A percentile compares a stretch with the other conserved stretches of the same genome.
These are phyloP conservation scores for Lobosporangium transversale DNA, from an alignment of 192 early-diverging fungal genomes.

Conservation along the genomic window DNA sequence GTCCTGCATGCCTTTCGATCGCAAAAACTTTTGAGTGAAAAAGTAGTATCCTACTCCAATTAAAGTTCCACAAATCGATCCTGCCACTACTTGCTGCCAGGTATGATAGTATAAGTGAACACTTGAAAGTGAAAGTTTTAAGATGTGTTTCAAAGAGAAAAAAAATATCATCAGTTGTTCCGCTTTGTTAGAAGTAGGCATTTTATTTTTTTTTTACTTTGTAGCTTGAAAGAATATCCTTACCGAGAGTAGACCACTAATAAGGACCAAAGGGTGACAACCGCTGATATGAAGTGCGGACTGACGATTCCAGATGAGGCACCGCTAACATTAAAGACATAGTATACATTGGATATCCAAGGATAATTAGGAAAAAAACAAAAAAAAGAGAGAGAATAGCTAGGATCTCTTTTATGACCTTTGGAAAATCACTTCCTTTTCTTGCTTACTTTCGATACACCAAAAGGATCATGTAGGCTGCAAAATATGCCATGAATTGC, in stretches of 20 bases:
- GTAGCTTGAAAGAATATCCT: too few relatives aligned
- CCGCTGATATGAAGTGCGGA: conserved; percentile 15
- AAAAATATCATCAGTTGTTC: too few relatives aligned
- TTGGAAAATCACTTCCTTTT: too few relatives aligned
- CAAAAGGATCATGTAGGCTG: conserved; percentile 67
- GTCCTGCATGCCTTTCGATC: conserved; percentile 50
- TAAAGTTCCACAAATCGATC: conserved; percentile 61
- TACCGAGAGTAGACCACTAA: conserved; percentile 49
- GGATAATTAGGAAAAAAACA: too few relatives aligned
- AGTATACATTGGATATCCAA: too few relatives aligned
- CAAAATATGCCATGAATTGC: conserved; percentile 84
- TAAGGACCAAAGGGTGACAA: conserved; percentile 28
- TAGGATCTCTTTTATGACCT: too few relatives aligned
- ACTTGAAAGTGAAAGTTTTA: conserved; percentile 31
- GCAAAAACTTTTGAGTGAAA: conserved; percentile 50
- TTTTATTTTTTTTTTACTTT: too few relatives aligned
- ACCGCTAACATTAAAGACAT: conserved; percentile 15
- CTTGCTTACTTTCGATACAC: conserved; percentile 54
- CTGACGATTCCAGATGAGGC: conserved; percentile 13
- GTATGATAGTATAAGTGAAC: conserved; percentile 82
- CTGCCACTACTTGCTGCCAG: conserved; percentile 71
- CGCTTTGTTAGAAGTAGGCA: too few relatives aligned
- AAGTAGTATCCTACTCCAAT: conserved; percentile 72
- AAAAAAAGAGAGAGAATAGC: too few relatives aligned
- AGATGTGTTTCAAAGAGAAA: background rate